Conservation (phyloP, 2,329 filamentous ascomycete genomes). For the Aspergillus nomiae region DNA sequence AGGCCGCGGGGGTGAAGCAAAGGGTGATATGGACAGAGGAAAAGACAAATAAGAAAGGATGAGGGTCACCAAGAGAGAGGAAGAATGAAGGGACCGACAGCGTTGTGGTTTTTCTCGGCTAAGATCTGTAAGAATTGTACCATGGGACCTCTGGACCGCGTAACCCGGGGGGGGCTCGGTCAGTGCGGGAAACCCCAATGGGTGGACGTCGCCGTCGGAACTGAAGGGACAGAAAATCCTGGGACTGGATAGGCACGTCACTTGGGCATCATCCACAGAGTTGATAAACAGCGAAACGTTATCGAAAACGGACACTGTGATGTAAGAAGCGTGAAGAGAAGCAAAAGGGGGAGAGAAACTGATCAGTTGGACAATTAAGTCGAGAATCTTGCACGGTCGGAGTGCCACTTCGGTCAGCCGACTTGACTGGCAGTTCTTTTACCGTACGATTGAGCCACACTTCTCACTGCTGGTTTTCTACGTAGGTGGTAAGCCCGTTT, state of each 20-base stretch:
- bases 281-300: not conserved
- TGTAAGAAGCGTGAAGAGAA: not conserved
- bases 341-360: slow-evolving; percentile 2
- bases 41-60: not conserved
- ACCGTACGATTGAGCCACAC: slow-evolving; percentile 7
- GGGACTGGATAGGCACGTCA: slow-evolving; percentile 12
- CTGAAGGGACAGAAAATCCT: not conserved
- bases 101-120: slow-evolving; percentile 17
- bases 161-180: slow-evolving; percentile 15
- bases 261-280: slow-evolving; percentile 16
- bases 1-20: not conserved
- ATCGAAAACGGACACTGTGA: not conserved
- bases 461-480: not conserved
- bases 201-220: not conserved
- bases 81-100: slow-evolving; percentile 5
- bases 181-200: slow-evolving; percentile 11
- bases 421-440: slow-evolving; percentile 4
- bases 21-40: not conserved
- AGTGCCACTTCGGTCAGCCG: slow-evolving; percentile 14
- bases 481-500: not conserved
- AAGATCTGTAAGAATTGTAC: slow-evolving; percentile 22
- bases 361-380: not conserved
- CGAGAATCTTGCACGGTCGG: slow-evolving; percentile 7
- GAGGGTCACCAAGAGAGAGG: not conserved
- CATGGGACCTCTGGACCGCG: slow-evolving; percentile 25